Evolutionary conservation across 2,329 filamentous ascomycete genomes (phyloP).

Genomic region (Colletotrichum tabaci): DNA sequence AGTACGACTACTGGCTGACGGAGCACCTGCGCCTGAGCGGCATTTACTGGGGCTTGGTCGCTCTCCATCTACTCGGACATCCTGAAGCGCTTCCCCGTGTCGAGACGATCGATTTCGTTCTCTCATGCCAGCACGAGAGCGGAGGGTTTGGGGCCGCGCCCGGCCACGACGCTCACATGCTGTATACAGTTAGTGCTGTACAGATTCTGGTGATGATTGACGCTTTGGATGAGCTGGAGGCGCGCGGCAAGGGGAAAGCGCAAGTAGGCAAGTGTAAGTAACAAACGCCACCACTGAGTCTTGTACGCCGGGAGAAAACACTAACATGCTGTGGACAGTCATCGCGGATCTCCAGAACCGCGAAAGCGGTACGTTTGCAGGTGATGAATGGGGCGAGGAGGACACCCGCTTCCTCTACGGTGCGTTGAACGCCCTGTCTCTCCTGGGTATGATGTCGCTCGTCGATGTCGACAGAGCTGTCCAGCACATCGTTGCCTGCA

Average conservation of each 20-base stretch:
- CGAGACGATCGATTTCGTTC: conserved; percentile 91
- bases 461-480: conserved; percentile 88
- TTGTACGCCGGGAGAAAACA: conserved; percentile 36
- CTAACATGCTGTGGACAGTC: conserved; percentile 60
- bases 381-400: conserved; percentile 96
- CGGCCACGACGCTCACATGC: conserved; percentile 94
- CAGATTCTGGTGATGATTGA: conserved; percentile 92
- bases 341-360: conserved; percentile 87
- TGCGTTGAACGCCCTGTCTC: conserved; percentile 89
- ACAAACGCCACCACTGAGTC: background rate
- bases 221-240: conserved; percentile 86
- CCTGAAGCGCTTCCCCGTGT: conserved; percentile 86
- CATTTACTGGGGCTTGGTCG: conserved; percentile 95
- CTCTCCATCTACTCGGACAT: conserved; percentile 85
- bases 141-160: conserved; percentile 96
- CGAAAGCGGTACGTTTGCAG: conserved; percentile 88
- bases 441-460: conserved; percentile 80
- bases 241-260: conserved; percentile 76
- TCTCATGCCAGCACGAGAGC: conserved; percentile 90
- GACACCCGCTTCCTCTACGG: conserved; percentile 96
- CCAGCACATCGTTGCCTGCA: conserved; percentile 83
- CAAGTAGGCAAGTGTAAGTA: conserved; percentile 85
- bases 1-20: conserved; percentile 97
- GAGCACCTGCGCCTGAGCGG: conserved; percentile 96
- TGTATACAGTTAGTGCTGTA: conserved; percentile 95